These are phyloP conservation scores for Cryptococcus deneoformans DNA, from an alignment of 1,284 basidiomycete genomes.

Conservation along the genomic window DNA sequence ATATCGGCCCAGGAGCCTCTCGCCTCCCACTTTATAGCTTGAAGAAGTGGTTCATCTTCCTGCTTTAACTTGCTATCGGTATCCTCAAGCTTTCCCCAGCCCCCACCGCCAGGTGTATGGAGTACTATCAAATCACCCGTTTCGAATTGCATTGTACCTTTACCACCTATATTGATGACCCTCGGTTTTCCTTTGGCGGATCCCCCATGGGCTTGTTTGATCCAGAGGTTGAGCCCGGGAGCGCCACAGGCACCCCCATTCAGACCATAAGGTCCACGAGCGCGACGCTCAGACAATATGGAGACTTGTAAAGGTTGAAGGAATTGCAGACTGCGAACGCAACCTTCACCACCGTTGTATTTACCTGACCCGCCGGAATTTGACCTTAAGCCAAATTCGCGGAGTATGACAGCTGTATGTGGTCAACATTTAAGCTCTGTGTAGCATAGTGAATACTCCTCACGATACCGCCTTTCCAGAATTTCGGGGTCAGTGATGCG, in stretches of 20 bases:
- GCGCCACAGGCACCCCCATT: constrained; percentile 25
- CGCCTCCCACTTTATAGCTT: constrained; percentile 10
- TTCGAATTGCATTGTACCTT: constrained; percentile 63
- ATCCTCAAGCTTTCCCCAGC: constrained; percentile 57
- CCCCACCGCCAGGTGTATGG: constrained; percentile 40
- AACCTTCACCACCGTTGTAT: constrained; percentile 83
- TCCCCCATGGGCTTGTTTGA: constrained; percentile 54
- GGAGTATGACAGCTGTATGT: constrained; percentile 69
- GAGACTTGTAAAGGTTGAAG: constrained; percentile 80
- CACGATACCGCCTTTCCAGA: constrained; percentile 66
- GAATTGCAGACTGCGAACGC: constrained; percentile 83
- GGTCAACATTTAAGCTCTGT: background rate
- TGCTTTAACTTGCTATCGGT: background rate
- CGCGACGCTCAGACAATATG: constrained; percentile 53
- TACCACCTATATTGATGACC: constrained; percentile 81
- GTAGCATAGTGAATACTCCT: background rate
- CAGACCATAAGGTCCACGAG: constrained; percentile 31
- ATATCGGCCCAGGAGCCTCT: constrained; percentile 16
- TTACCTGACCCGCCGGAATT: constrained; percentile 75
- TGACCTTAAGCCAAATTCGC: constrained; percentile 72
- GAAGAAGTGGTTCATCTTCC: constrained; percentile 6
- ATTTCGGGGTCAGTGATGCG: constrained; percentile 91
- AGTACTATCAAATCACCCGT: constrained; percentile 31
- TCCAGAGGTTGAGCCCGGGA: constrained; percentile 31
- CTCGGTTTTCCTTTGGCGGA: constrained; percentile 65